A percentile compares a stretch with the other conserved stretches of the same genome.
Conservation (phyloP, 331 rosid genomes). For the Rhamnella rubrinervis region DNA sequence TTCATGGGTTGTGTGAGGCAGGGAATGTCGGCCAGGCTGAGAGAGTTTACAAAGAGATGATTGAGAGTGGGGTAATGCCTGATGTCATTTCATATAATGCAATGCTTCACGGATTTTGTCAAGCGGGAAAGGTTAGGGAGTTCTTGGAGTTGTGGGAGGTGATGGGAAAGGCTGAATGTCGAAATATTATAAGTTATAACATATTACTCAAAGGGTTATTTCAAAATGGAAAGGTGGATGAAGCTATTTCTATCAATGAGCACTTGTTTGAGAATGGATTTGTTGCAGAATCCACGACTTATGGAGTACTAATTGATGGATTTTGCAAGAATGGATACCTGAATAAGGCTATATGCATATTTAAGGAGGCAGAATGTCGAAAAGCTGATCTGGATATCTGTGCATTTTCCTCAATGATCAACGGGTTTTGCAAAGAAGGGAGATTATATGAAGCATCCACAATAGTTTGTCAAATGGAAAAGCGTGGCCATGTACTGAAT, state of each 20-base stretch:
- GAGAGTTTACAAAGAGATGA: conserved; percentile 59
- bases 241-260: conserved; percentile 55
- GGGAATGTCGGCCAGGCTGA: conserved; percentile 64
- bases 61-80: conserved; percentile 48
- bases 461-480: conserved; percentile 49
- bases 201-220: conserved; percentile 70
- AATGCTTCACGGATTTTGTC: conserved; percentile 64
- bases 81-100: conserved; percentile 68
- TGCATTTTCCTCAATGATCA: conserved; percentile 72
- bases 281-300: conserved; percentile 52
- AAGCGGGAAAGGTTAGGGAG: conserved; percentile 47
- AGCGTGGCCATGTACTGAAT: conserved; percentile 45
- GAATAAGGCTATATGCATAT: conserved; percentile 59
- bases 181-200: conserved; percentile 63
- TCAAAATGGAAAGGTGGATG: conserved; percentile 52
- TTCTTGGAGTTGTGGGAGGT: conserved; percentile 49
- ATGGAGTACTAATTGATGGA: conserved; percentile 71
- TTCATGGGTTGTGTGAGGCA: conserved; percentile 67
- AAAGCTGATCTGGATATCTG: conserved; percentile 51
- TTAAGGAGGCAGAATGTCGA: conserved; percentile 52
- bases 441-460: conserved; percentile 65
- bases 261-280: conserved; percentile 40
- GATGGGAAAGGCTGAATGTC: conserved; percentile 56
- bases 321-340: conserved; percentile 70
- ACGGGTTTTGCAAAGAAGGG: conserved; percentile 63